Evolutionary conservation across 805 yeast species (phyloP).

Genomic region (Hanseniaspora guilliermondii): DNA sequence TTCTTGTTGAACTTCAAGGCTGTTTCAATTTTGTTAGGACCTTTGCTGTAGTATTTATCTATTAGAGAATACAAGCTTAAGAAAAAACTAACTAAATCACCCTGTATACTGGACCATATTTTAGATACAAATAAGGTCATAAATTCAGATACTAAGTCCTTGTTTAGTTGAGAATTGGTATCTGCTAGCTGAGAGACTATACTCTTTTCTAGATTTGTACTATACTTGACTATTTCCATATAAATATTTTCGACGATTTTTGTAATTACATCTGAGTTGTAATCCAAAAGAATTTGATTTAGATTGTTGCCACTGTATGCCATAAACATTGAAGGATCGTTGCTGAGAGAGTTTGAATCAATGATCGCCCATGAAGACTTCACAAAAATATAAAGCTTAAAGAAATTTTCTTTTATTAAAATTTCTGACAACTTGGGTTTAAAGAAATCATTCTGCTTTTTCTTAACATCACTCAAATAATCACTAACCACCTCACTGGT

Average conservation of each 20-base stretch:
- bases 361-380: conserved; percentile 46
- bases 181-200: conserved; percentile 18
- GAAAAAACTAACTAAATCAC: conserved; percentile 45
- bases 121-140: conserved; percentile 46
- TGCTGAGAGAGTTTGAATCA: conserved; percentile 19
- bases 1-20: conserved; percentile 39
- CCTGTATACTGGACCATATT: conserved; percentile 61
- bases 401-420: conserved; percentile 45
- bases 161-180: not conserved
- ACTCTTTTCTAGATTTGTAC: conserved; percentile 22
- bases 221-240: conserved; percentile 45
- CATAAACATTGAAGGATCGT: conserved; percentile 45
- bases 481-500: not conserved
- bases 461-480: not conserved
- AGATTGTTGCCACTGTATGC: conserved; percentile 51
- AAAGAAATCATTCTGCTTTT: conserved; percentile 7
- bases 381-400: conserved; percentile 55
- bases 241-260: conserved; percentile 43
- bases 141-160: conserved; percentile 26
- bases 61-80: conserved; percentile 43
- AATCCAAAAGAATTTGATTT: conserved; percentile 42
- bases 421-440: conserved; percentile 31
- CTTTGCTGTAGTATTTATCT: conserved; percentile 40
- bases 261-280: conserved; percentile 47
- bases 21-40: conserved; percentile 24